Evolutionary conservation across 768 basidiomycete genomes (phyloP), one percentile per base, ranked within the genome.

Genomic region (Tulasnella sp.): DNA sequence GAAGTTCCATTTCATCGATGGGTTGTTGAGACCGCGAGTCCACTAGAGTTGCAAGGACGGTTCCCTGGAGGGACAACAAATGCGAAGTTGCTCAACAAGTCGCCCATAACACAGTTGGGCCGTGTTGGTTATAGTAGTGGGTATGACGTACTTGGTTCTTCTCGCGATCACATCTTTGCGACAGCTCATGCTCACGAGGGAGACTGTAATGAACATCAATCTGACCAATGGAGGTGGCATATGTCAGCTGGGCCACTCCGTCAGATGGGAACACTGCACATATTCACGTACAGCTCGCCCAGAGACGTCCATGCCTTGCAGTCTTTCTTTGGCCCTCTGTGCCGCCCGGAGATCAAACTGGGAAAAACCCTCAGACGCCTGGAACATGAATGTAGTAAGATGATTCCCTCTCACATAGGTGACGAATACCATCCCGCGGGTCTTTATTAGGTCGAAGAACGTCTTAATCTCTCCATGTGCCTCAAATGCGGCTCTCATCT

Each of bases 151-250:
- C 91, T 73, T 94, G 91, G 69, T 88, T 90, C 71, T 85, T 93
- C 54, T 94, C 92, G 49, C 84, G 77, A 63, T 78, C 82, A 56
- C 74, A 75, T 41, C 66, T 61, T 56, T 79, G 80, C 67, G 78
- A 79, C 65, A 76, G 72, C 63, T 87, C 82, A 58, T 96, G 89
- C 65, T 88, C 89, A 63, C 89, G 84, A 10, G 96, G 96, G 27
- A 98, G 74, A 26, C 92, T 95, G 74, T 93, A 99, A 70, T 99
- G 96, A 0, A 99, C 94, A 74, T 99, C 96, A 70, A 98, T 98
- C 95, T 96, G 68, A 38, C 34, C 7, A 38, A 38, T 7, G 34
- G 21, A 54, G 56, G 26, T 4, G 45, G 3, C 21, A 48, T 44
- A 65, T 58, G 49, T 29, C 17, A 49, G 30, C 29, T 4, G 24